Evolutionary conservation across 768 basidiomycete species (phyloP).

Genomic region (Piloderma croceum): DNA sequence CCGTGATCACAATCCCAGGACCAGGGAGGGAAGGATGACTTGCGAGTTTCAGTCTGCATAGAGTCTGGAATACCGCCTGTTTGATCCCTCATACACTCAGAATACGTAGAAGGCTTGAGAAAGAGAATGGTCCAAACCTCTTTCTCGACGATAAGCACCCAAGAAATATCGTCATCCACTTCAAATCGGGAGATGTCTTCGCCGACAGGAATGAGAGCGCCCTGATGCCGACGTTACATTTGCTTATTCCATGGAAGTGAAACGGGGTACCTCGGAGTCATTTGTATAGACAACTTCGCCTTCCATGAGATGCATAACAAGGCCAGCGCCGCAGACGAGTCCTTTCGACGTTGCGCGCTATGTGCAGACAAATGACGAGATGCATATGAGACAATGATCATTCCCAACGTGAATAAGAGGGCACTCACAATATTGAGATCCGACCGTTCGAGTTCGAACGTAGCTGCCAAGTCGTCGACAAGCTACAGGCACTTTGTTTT

Average conservation of each 20-base stretch:
- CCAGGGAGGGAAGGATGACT: slow-evolving; percentile 47
- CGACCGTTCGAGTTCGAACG: slow-evolving; percentile 63
- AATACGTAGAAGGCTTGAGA: no score
- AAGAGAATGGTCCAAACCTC: slow-evolving; percentile 63
- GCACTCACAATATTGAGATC: slow-evolving; percentile 72
- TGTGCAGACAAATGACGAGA: no score
- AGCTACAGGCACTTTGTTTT: slow-evolving; percentile 42
- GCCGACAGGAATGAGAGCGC: slow-evolving; percentile 67
- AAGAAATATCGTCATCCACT: slow-evolving; percentile 49
- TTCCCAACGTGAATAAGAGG: background rate
- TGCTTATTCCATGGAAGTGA: no score
- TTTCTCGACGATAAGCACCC: slow-evolving; percentile 91
- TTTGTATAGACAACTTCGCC: slow-evolving; percentile 48
- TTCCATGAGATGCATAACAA: slow-evolving; percentile 51
- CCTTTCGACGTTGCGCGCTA: slow-evolving; percentile 91
- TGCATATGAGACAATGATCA: background rate
- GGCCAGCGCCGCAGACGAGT: slow-evolving; percentile 64
- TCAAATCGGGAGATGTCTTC: slow-evolving; percentile 65
- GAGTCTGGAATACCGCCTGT: slow-evolving; percentile 91
- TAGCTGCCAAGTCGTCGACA: slow-evolving; percentile 86
- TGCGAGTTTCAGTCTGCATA: slow-evolving; percentile 56
- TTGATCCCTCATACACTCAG: no score
- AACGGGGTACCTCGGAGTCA: slow-evolving; percentile 50
- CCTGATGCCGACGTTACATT: slow-evolving; percentile 42
- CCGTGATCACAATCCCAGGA: slow-evolving; percentile 74